Conservation (phyloP, 1,139 yeast genomes). For the Candida glucosophila region DNA sequence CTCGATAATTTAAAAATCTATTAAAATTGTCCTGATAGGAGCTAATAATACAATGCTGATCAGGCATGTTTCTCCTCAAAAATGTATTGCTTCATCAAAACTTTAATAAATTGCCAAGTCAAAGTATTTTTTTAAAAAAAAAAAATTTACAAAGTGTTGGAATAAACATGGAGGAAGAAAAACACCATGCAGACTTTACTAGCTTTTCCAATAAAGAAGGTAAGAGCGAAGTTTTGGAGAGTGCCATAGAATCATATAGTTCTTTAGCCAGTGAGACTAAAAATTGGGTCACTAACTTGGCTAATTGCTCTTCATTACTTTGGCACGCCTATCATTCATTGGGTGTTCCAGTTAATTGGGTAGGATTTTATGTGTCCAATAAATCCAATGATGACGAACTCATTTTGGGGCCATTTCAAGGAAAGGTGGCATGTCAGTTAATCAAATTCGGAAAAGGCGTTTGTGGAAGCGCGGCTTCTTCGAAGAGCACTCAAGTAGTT, state of each 20-base stretch:
- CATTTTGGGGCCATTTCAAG: conserved; percentile 89
- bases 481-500: conserved; percentile 59
- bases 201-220: conserved; percentile 27
- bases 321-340: conserved; percentile 82
- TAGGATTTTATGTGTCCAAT: conserved; percentile 72
- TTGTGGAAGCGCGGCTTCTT: conserved; percentile 75
- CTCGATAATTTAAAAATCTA: conserved; percentile 9
- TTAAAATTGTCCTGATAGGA: no score
- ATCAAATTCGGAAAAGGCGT: conserved; percentile 80
- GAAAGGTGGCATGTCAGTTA: conserved; percentile 89
- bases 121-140: no score
- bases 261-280: conserved; percentile 55
- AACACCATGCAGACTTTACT: conserved; percentile 60
- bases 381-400: conserved; percentile 32
- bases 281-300: conserved; percentile 84
- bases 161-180: conserved; percentile 6
- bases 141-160: no score
- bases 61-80: no score
- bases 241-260: conserved; percentile 49
- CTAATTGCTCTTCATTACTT: conserved; percentile 76
- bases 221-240: conserved; percentile 53
- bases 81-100: no score
- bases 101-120: no score
- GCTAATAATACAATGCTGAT: no score
- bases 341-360: conserved; percentile 67